Evolutionary conservation across 768 basidiomycete genomes (phyloP).

Genomic region (Melanogaster broomeanus): DNA sequence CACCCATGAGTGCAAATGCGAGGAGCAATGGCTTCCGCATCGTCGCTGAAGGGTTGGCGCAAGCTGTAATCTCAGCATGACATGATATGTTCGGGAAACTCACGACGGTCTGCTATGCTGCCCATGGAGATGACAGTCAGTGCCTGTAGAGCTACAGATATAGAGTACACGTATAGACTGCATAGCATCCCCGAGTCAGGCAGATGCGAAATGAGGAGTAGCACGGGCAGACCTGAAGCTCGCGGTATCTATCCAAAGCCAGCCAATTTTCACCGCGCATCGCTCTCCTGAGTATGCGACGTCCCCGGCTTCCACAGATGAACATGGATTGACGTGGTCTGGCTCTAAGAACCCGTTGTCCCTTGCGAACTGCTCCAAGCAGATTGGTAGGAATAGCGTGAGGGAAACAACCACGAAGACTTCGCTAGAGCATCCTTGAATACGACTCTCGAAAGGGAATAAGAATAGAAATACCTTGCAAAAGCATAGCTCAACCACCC

Average conservation of each 20-base stretch:
- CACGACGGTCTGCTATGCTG: constrained; percentile 87
- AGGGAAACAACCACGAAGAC: constrained; percentile 82
- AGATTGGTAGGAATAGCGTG: constrained; percentile 81
- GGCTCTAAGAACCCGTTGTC: constrained; percentile 84
- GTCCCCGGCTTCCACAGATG: constrained; percentile 11
- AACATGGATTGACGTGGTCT: constrained; percentile 63
- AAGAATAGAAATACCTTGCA: constrained; percentile 56
- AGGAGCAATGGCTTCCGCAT: constrained; percentile 81
- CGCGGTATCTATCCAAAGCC: constrained; percentile 88
- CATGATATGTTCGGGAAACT: constrained; percentile 26
- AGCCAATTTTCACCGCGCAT: constrained; percentile 82
- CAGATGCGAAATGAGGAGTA: not conserved
- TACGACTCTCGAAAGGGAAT: not conserved
- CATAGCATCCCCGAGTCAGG: not conserved
- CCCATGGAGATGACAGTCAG: constrained; percentile 96
- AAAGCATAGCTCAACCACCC: constrained; percentile 89
- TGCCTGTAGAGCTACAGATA: constrained; percentile 87
- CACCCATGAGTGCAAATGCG: constrained; percentile 71
- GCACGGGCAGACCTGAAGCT: constrained; percentile 71
- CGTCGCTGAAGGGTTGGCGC: constrained; percentile 42
- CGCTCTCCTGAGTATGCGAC: constrained; percentile 40
- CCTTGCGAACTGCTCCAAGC: constrained; percentile 84
- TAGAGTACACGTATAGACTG: constrained; percentile 87
- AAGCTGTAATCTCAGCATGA: not conserved
- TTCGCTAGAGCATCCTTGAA: constrained; percentile 47